Evolutionary conservation across 805 yeast genomes (phyloP), one percentile per base, ranked within the genome.

Genomic region (Pichia rugopelliculosa): DNA sequence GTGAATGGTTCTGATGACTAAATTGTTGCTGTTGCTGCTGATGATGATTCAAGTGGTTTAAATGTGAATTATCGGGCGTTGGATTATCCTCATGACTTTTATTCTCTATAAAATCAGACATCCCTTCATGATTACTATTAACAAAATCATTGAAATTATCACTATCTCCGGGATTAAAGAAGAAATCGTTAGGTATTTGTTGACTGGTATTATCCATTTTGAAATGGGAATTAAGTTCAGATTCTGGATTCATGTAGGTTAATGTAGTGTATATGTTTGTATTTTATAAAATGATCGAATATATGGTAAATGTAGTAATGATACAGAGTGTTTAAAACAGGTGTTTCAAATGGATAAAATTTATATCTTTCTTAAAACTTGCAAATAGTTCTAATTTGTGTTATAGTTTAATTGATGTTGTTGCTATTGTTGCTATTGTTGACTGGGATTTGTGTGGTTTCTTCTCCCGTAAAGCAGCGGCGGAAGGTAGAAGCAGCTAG

Each of bases 81-180:
- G 41, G 37, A 17, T 20, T 37, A 21, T 41, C 41, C 6, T 34
- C 13, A 9, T 17, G 3, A 10, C 30, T 39, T 23, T 8, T 33
- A 13, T 24, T n/a, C 23, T 39, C 41, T n/a, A 22, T 24, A 24
- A 39, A 30, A 6, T 30, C 34, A 15, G 17, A 8, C 18, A 30
- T 30, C 10, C 34, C 34, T n/a, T 37, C 40, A 22, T 37, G 24
- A 23, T 39, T 39, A 8, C 30, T 24, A n/a, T 39, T 24, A 20
- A 44, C 39, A 38, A 44, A 44, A 23, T 30, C 43, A 17, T 45
- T 39, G n/a, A 45, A 45, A 23, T 33, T 30, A 18, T 39, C 47
- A 15, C 21, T 15, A 6, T 39, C 43, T 4, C 20, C 38, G 6
- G 42, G 9, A 33, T 39, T 43, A 25, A 45, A 45, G 34, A 39